Evolutionary conservation across 2,329 filamentous ascomycete species (phyloP).

Genomic region (Ophiocordyceps polyrhachis-furcata): DNA sequence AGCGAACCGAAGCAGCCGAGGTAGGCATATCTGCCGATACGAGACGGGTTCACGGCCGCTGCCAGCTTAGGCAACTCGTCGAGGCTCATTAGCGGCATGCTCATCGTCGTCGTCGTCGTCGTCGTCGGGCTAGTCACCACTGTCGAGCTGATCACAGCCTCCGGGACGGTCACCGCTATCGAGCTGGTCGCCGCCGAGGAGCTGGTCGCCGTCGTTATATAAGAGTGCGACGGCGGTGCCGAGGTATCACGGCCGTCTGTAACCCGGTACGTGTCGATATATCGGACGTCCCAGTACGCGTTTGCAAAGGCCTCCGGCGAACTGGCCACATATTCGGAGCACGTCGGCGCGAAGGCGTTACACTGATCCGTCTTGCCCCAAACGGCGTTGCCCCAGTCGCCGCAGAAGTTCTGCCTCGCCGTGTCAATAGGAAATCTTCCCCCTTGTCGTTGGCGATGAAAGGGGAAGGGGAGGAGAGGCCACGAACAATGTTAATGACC

Average conservation of each 20-base stretch:
- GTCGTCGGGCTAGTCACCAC: not conserved
- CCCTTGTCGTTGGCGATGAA: not conserved
- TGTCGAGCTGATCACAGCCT: not conserved
- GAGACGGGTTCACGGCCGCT: constrained; percentile 12
- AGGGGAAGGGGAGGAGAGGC: not conserved
- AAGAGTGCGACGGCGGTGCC: not conserved
- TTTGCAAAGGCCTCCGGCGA: constrained; percentile 24
- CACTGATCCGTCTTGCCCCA: constrained; percentile 23
- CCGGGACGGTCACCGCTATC: not conserved
- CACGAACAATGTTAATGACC: constrained; percentile 45
- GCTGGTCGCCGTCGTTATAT: not conserved
- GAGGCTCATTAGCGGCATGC: not conserved
- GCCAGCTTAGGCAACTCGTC: constrained; percentile 2
- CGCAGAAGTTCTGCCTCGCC: constrained; percentile 46
- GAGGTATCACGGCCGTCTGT: constrained; percentile 1
- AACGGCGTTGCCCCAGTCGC: constrained; percentile 44
- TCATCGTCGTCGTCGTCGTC: too few relatives aligned
- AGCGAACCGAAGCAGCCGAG: constrained; percentile 24
- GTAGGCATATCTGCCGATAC: constrained; percentile 14
- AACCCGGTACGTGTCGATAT: constrained; percentile 27
- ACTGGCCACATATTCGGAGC: constrained; percentile 25
- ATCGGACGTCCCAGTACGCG: constrained; percentile 33
- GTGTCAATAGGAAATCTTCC: not conserved
- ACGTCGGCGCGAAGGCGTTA: constrained; percentile 21
- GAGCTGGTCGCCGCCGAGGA: not conserved